Base-by-base conservation (phyloP, 2,329 filamentous ascomycete species). In the Clonostachys chloroleuca region DNA sequence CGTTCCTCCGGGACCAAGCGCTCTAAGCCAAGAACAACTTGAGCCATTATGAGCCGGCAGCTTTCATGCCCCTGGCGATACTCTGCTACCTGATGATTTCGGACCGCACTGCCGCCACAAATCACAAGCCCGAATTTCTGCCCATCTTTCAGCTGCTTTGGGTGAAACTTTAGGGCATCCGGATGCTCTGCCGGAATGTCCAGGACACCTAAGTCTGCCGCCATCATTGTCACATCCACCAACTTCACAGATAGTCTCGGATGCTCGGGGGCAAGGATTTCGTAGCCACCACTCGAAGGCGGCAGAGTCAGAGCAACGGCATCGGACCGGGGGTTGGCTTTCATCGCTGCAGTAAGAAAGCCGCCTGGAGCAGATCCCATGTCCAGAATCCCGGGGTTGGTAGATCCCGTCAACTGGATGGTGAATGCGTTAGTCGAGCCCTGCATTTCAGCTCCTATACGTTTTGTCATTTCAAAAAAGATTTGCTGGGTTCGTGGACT, bases 351-450 rank as follows among this genome's bases (percentile, higher is more conserved):
- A 0, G 54, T 51, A 3, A 74, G 58, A 51, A 79, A 83, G 2
- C 73, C 78, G 5, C 78, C 78, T 0, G 78, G 78, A 0, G 78
- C 78, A 63, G 76, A 72, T 56, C 78, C 79, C 50, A 80, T 65
- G 51, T 83, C 78, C 2, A 83, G 68, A 17, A 81, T 63, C 10
- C 41, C 55, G 1, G 54, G 51, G 7, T 33, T 48, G 51, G n/a
- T 34, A 17, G n/a, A 40, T 6, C 12, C 33, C 8, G 24, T 8
- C 24, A 30, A 30, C 3, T 5, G 3, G 13, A 67, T 48, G 12
- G 42, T 48, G n/a, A 75, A 59, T 13, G 60, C 65, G 3, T 49
- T 45, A 1, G 65, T 70, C 0, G 46, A 45, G 1, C 35, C 9
- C 8, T 78, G 53, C 18, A 80, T 55, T 43, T 77, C 67, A 3